Evolutionary conservation across 306 rosid species (phyloP), one percentile per base, ranked within the genome.

Genomic region (Quercus variabilis): DNA sequence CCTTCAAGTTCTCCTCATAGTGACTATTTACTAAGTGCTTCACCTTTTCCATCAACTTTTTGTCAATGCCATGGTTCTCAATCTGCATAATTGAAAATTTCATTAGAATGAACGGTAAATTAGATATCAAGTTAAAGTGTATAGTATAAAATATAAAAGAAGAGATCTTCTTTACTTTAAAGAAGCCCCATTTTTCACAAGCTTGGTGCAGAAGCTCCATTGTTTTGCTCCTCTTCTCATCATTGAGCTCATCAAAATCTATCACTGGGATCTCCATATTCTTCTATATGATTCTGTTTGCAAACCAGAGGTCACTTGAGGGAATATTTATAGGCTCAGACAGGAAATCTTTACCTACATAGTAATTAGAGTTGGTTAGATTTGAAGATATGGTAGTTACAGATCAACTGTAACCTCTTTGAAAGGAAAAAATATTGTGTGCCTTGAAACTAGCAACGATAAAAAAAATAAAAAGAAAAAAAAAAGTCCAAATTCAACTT

Each of bases 171-270:
- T 51, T 57, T 78, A 93, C 97, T 78, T 88, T 76, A 83, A 93
- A 91, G 78, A 82, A 91, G 2, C 98, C 98, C 94, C 96, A 89
- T 76, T 88, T 87, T 62, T 90, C 83, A 68, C 97, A 93, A 52
- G 98, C 93, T 74, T 93, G 86, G 80, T 93, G 91, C 63, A 93
- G 74, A 46, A 88, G 85, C 4, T 84, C 86, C 88, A 89, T 80
- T 57, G 95, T 83, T 78, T 88, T 84, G 76, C 82, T 82, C 81
- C 88, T 90, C 69, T 78, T 83, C 77, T 86, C 89, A 41, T 90
- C 96, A 55, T 75, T 80, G 82, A 93, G 86, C 81, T 89, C 80
- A 78, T 81, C 73, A 69, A 93, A 93, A 86, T 93, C 97, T 74
- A 93, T 87, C 74, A 87, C 80, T 35, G 98, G 98, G 46, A 93